Base-by-base conservation (phyloP, 148 eudicot species). In the Bassia scoparia region DNA sequence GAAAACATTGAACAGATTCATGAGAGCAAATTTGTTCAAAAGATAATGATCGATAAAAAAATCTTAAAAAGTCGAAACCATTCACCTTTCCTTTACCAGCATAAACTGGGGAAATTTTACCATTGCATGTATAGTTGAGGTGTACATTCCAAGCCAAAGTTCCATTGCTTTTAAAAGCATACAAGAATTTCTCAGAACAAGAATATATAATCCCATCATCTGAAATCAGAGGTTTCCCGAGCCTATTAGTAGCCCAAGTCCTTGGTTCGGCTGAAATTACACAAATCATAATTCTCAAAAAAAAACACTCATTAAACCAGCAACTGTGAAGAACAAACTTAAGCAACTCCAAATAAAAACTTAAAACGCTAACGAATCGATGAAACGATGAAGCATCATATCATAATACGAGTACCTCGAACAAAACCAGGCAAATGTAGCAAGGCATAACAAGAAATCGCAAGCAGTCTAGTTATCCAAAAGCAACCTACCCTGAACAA, bases 361-460 rank as follows among this genome's bases (percentile, higher is more conserved):
- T n/a, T n/a, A n/a, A n/a, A n/a, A n/a, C n/a, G n/a, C n/a, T n/a
- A n/a, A n/a, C n/a, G n/a, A n/a, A n/a, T n/a, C n/a, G n/a, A n/a
- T n/a, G n/a, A n/a, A n/a, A n/a, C n/a, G 3, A 37, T 9, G 27
- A 38, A 58, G 61, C 52, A 68, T 29, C 78, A 24, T 24, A n/a
- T n/a, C n/a, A n/a, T n/a, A n/a, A n/a, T n/a, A n/a, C n/a, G n/a
- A n/a, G n/a, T n/a, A 94, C 98, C 96, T 87, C 81, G 92, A 71
- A 91, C 84, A 76, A 89, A 89, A 52, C 93, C 96, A 26, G 96
- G 96, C 87, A 89, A 33, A 61, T 91, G 93, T 52, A 91, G 80
- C 86, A 89, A 77, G 43, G 89, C 93, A 84, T 89, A 94, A 69
- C 86, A 79, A 68, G 74, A 76, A 73, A 94, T 89, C 69, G 85